A percentile compares a stretch with the other conserved stretches of the same genome.
Evolutionary conservation across 1,284 basidiomycete genomes (phyloP).

Genomic region (Marasmius oreades): DNA sequence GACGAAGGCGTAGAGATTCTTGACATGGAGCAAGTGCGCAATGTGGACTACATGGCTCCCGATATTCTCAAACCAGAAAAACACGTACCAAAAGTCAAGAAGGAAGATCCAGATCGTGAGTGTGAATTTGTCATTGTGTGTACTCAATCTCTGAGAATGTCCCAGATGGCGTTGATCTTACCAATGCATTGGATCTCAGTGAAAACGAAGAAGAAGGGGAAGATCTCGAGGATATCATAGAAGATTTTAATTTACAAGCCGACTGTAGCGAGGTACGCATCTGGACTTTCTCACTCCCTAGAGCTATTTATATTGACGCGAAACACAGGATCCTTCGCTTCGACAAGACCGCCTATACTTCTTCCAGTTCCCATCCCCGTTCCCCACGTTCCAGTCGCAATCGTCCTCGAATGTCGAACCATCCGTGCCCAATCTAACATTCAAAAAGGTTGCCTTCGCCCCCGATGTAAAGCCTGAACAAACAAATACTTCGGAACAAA

Average conservation of each 20-base stretch:
- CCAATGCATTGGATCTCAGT: constrained; percentile 76
- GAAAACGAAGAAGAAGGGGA: constrained; percentile 88
- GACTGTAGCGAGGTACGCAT: constrained; percentile 36
- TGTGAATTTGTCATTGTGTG: constrained; percentile 26
- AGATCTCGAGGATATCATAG: constrained; percentile 79
- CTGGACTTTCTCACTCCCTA: neutral
- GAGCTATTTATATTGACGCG: neutral
- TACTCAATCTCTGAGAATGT: neutral
- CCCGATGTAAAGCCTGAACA: constrained; percentile 48
- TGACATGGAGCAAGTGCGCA: constrained; percentile 79
- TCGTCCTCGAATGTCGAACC: constrained; percentile 26
- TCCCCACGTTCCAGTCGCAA: constrained; percentile 65
- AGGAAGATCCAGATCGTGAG: constrained; percentile 36
- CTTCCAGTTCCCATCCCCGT: constrained; percentile 91
- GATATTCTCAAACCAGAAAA: constrained; percentile 68
- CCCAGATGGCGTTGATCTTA: constrained; percentile 49
- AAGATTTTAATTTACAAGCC: constrained; percentile 64
- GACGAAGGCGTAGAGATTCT: constrained; percentile 86
- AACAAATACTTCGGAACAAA: constrained; percentile 20
- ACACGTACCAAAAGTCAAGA: constrained; percentile 43
- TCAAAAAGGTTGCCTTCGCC: constrained; percentile 59
- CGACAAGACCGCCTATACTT: constrained; percentile 76
- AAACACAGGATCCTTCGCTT: constrained; percentile 39
- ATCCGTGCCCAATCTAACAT: constrained; percentile 14
- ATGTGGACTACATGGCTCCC: constrained; percentile 88